A percentile compares a stretch with the other conserved stretches of the same genome.
These are phyloP conservation scores for Tolypocladium tropicale DNA, from an alignment of 2,329 filamentous ascomycete genomes.

Conservation along the genomic window DNA sequence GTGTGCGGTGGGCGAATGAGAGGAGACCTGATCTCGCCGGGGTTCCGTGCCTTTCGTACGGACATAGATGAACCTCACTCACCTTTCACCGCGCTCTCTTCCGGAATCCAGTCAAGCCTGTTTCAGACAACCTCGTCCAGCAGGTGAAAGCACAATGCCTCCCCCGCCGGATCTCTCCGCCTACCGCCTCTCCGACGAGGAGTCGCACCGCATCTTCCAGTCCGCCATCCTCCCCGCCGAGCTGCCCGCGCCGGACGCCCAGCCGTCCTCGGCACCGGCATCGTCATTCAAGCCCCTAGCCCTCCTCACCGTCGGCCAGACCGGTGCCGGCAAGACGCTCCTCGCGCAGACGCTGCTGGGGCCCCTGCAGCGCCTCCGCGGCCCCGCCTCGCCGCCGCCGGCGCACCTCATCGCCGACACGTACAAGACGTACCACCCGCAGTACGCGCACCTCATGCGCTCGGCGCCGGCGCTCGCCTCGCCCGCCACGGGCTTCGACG, in stretches of 20 bases:
- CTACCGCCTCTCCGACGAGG: slow-evolving; percentile 19
- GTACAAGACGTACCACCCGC: slow-evolving; percentile 37
- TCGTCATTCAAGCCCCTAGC: slow-evolving; percentile 19
- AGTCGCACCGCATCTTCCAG: slow-evolving; percentile 20
- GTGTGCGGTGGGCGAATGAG: neutral
- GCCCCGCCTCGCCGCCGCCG: neutral
- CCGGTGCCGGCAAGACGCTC: slow-evolving; percentile 37
- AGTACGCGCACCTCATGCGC: slow-evolving; percentile 22
- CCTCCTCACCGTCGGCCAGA: slow-evolving; percentile 35
- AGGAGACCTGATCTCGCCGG: neutral
- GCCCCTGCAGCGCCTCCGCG: slow-evolving; percentile 15
- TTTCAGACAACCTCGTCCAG: neutral
- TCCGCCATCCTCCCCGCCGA: slow-evolving; percentile 22
- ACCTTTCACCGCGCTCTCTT: neutral
- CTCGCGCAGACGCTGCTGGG: slow-evolving; percentile 26
- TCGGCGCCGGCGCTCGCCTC: slow-evolving; percentile 24
- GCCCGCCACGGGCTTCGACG: slow-evolving; percentile 27
- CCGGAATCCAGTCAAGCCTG: neutral
- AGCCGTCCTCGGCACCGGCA: slow-evolving; percentile 1
- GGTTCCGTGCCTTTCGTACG: no score
- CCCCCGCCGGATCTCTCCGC: slow-evolving; percentile 17
- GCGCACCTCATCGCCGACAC: slow-evolving; percentile 38
- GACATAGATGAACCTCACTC: neutral
- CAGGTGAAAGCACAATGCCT: neutral
- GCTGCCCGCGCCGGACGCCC: slow-evolving; percentile 11